Base-by-base conservation (phyloP, 371 early-diverging fungal genomes). In the Mucor piriformis region DNA sequence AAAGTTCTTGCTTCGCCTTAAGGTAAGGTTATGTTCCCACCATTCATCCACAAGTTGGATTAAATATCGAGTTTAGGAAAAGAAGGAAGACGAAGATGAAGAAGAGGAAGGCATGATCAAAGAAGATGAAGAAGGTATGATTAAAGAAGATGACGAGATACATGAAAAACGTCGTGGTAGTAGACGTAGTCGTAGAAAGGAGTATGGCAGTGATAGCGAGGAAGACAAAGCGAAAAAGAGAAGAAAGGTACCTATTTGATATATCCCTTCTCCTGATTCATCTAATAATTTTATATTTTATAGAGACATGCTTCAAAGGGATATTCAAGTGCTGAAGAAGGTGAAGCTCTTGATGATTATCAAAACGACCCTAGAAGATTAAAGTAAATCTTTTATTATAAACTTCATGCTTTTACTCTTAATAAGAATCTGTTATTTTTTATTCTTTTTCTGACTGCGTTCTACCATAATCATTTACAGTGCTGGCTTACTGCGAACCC, bases 1-100 rank as follows among this genome's bases (percentile, higher is more conserved):
- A 23, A 86, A 85, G 61, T 87, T 78, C 34, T 70, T 93, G 34
- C 77, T 79, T 38, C 75, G 92, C 7, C 68, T 89, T 18, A 84
- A 83, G 74, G 94, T 86, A 78, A 32, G 7, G n/a, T n/a, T n/a
- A 29, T 15, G 6, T 15, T 32, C 11, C 3, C 10, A 56, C 23
- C 33, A 29, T 11, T 46, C n/a, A 16, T n/a, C 10, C 24, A n/a
- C n/a, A n/a, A n/a, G n/a, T n/a, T n/a, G n/a, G n/a, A n/a, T n/a
- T n/a, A n/a, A n/a, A n/a, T n/a, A n/a, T n/a, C n/a, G n/a, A n/a
- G n/a, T n/a, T n/a, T 44, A 69, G 69, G 70, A 70, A 57, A 65
- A 66, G 51, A 59, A 58, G 18, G 67, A 67, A 50, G 67, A 63
- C 40, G 66, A 73, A 59, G 73, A 69, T 3, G 73, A 72, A 13